Conservation (phyloP, 768 basidiomycete genomes). For the Lactarius trivialis region DNA sequence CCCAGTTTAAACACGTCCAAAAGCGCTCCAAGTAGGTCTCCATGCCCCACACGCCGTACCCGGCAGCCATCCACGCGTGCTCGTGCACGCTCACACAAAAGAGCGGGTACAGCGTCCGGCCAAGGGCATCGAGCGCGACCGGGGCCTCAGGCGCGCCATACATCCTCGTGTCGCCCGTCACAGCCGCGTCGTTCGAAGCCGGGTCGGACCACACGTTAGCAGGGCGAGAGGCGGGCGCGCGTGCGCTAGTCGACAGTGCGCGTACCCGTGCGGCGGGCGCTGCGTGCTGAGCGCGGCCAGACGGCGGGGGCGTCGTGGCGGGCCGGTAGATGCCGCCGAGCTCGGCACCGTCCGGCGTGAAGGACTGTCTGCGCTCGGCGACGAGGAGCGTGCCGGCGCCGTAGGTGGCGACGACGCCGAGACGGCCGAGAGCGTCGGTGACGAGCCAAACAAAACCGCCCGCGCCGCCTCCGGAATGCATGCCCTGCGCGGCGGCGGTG, state of each 20-base stretch:
- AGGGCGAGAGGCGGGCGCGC: neutral
- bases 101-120: constrained; percentile 60
- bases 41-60: constrained; percentile 88
- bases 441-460: constrained; percentile 89
- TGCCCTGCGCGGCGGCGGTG: constrained; percentile 59
- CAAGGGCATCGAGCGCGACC: constrained; percentile 30
- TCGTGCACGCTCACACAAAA: constrained; percentile 77
- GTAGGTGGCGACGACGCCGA: constrained; percentile 79
- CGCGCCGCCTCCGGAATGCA: constrained; percentile 71
- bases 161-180: neutral
- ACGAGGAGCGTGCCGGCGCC: constrained; percentile 86
- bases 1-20: constrained; percentile 81
- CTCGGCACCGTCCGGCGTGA: constrained; percentile 1
- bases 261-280: constrained; percentile 8
- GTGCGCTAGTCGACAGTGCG: constrained; percentile 6
- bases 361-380: constrained; percentile 23
- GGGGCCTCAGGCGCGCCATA: neutral
- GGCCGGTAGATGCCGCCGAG: constrained; percentile 13
- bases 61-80: constrained; percentile 80
- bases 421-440: constrained; percentile 49
- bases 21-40: constrained; percentile 79
- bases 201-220: neutral
- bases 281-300: constrained; percentile 1
- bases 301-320: constrained; percentile 6
- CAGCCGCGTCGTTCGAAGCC: neutral